Evolutionary conservation across 805 yeast species (phyloP).

Genomic region (Candida verbasci): DNA sequence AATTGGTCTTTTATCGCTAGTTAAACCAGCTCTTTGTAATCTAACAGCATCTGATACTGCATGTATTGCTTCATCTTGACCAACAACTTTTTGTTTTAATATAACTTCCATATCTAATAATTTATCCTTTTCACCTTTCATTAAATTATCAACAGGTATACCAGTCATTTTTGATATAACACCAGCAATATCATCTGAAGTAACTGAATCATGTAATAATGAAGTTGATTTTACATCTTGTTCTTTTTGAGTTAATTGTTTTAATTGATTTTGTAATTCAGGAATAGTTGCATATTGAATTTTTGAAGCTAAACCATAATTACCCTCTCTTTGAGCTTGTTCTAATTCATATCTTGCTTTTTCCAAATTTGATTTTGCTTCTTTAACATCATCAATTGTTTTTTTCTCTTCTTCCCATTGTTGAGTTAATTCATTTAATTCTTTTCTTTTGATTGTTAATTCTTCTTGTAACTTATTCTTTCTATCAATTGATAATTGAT

Average conservation of each 20-base stretch:
- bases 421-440: slow-evolving; percentile 65
- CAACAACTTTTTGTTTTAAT: slow-evolving; percentile 74
- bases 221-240: slow-evolving; percentile 16
- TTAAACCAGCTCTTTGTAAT: slow-evolving; percentile 92
- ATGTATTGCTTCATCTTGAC: slow-evolving; percentile 92
- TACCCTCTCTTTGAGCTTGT: slow-evolving; percentile 75
- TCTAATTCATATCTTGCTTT: slow-evolving; percentile 80
- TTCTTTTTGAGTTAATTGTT: slow-evolving; percentile 36
- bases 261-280: slow-evolving; percentile 60
- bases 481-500: slow-evolving; percentile 75
- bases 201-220: slow-evolving; percentile 84
- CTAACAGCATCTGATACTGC: slow-evolving; percentile 93
- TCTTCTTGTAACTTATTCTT: slow-evolving; percentile 69
- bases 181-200: slow-evolving; percentile 88
- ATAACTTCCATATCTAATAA: slow-evolving; percentile 82
- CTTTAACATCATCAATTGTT: slow-evolving; percentile 72
- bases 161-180: slow-evolving; percentile 95
- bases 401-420: slow-evolving; percentile 83
- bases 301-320: slow-evolving; percentile 85
- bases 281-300: slow-evolving; percentile 88
- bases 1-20: slow-evolving; percentile 91
- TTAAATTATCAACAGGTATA: slow-evolving; percentile 82
- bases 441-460: slow-evolving; percentile 56
- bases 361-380: slow-evolving; percentile 78
- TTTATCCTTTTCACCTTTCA: slow-evolving; percentile 94